Conservation (phyloP, 768 basidiomycete genomes). For the Suillus occidentalis region DNA sequence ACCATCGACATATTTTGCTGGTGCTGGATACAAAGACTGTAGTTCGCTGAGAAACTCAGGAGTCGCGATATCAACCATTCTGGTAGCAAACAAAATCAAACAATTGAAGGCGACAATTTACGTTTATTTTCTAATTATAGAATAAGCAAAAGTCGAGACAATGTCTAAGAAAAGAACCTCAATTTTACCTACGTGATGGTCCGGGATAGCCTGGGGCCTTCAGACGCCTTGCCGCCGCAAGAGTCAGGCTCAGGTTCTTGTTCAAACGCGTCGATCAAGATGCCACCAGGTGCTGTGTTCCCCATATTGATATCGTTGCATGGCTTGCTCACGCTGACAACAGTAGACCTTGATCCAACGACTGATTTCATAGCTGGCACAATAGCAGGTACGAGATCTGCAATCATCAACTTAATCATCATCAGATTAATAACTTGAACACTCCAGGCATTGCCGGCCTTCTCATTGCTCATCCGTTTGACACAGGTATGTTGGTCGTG, state of each 20-base stretch:
- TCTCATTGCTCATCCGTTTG: conserved; percentile 75
- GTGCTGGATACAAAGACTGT: conserved; percentile 45
- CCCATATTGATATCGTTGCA: neutral
- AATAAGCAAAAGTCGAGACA: neutral
- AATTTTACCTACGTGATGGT: no score
- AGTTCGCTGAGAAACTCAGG: conserved; percentile 43
- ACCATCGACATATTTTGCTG: conserved; percentile 30
- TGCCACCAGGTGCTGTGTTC: conserved; percentile 5
- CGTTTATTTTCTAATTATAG: neutral
- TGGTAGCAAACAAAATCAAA: neutral
- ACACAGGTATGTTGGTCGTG: conserved; percentile 48
- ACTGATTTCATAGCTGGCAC: conserved; percentile 83
- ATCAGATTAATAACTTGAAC: conserved; percentile 4
- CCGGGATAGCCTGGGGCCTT: no score
- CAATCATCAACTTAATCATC: neutral
- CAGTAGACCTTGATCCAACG: conserved; percentile 51
- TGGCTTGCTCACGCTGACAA: conserved; percentile 7
- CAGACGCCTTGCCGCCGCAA: neutral
- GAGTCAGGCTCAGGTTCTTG: no score
- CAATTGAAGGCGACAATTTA: neutral
- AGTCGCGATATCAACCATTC: conserved; percentile 37
- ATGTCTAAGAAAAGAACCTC: no score
- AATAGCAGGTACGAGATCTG: conserved; percentile 45
- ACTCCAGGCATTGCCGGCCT: conserved; percentile 58
- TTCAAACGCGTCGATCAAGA: neutral